Evolutionary conservation across 306 rosid genomes (phyloP), one percentile per base, ranked within the genome.

Genomic region (Gastrolobium bilobum): DNA sequence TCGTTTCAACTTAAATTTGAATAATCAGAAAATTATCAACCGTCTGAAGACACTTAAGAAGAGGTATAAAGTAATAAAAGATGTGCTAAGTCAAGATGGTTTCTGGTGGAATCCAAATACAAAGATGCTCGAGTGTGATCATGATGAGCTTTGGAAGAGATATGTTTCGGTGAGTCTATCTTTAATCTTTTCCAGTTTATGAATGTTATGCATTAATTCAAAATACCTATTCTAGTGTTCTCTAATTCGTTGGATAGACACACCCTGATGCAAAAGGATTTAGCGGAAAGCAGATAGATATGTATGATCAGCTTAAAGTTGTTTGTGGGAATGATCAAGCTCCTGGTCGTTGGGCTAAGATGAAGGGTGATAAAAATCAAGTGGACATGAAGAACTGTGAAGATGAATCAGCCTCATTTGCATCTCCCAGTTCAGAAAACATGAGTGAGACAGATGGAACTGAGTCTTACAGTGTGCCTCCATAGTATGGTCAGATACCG

Each of bases 251-350:
- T 85, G 76, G 56, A 77, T 76, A 92, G 97, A 92, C 87, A 75
- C 92, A 82, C 64, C 92, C 97, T 40, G 91, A 87, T 78, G 97
- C 93, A 6, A 87, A 82, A 85, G 91, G 91, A 63, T 75, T 90
- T 39, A 77, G 82, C 14, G 92, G 91, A 47, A 92, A 89, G 84
- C 91, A 81, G 71, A 86, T 92, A 77, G 95, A 92, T 86, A 92
- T 92, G 92, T 92, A 84, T 44, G 92, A 92, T 75, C 92, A 92
- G 73, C 91, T 92, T 60, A 90, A 87, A 83, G 90, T 92, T 82
- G 95, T 92, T 15, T 92, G 95, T 57, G 95, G 97, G 79, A 92
- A 92, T 71, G 86, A 92, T 82, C 91, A 89, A 79, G 93, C 93
- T 38, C 92, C 92, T 10, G 84, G 89, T 68, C 90, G 71, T 40